Evolutionary conservation across 176 grass and related monocot genomes (phyloP).

Genomic region (Tillandsia fasciculata): DNA sequence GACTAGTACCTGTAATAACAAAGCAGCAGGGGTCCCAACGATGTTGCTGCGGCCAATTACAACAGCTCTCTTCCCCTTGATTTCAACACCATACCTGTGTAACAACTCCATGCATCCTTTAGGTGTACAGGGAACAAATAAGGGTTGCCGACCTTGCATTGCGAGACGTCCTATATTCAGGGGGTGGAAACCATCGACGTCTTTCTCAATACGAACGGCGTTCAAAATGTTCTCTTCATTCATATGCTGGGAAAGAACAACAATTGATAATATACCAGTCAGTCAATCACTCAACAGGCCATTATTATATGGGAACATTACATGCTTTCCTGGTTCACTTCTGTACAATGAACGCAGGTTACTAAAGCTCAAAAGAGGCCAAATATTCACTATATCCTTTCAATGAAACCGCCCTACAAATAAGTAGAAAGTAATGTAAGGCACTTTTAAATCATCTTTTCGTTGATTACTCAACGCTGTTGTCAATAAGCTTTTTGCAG

Average conservation of each 20-base stretch:
- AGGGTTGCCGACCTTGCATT: constrained; percentile 85
- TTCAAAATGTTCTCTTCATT: constrained; percentile 86
- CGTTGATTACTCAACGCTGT: neutral
- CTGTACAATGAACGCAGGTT: neutral
- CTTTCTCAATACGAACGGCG: constrained; percentile 77
- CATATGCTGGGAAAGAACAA: constrained; percentile 61
- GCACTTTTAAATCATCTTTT: neutral
- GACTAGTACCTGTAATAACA: constrained; percentile 66
- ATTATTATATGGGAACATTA: neutral
- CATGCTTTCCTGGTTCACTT: neutral
- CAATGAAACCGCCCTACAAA: neutral
- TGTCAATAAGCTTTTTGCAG: too few relatives aligned
- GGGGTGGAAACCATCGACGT: constrained; percentile 92
- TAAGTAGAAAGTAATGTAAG: neutral
- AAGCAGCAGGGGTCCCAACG: constrained; percentile 84
- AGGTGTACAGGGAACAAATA: constrained; percentile 96
- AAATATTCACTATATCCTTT: neutral
- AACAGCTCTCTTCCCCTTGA: constrained; percentile 84
- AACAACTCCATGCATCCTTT: constrained; percentile 98
- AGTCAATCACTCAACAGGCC: neutral
- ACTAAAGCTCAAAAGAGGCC: neutral
- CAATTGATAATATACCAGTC: neutral
- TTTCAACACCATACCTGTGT: constrained; percentile 60
- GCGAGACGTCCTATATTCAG: constrained; percentile 91
- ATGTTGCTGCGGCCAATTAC: constrained; percentile 92